Conservation (phyloP, 225 moss, liverwort and hornwort species). For the Marchantia polymorpha region DNA sequence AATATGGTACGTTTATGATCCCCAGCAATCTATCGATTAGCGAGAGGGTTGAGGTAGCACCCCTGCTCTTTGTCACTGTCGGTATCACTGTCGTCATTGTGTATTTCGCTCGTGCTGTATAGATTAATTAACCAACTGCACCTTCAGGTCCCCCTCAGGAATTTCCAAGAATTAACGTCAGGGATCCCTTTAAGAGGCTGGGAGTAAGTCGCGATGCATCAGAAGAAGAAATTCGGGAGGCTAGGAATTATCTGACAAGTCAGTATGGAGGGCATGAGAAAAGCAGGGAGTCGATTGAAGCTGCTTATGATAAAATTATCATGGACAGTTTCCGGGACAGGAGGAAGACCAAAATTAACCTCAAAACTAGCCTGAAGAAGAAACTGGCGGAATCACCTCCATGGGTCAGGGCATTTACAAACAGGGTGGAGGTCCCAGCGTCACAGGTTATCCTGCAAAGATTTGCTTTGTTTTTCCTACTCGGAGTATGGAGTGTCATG, state of each 20-base stretch:
- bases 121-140: not conserved
- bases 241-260: constrained; percentile 60
- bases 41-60: not conserved
- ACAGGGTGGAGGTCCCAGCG: constrained; percentile 70
- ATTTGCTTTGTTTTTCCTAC: constrained; percentile 66
- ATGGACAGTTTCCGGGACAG: constrained; percentile 89
- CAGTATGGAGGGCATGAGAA: constrained; percentile 74
- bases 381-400: constrained; percentile 82
- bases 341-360: constrained; percentile 72
- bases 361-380: constrained; percentile 79
- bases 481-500: constrained; percentile 88
- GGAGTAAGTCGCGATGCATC: constrained; percentile 76
- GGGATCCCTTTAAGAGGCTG: constrained; percentile 79
- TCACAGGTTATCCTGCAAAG: constrained; percentile 62
- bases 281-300: constrained; percentile 80
- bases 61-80: too few species aligned
- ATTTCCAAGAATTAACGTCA: constrained; percentile 68
- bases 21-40: not conserved
- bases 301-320: constrained; percentile 91
- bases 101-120: too few species aligned
- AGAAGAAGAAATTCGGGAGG: constrained; percentile 81
- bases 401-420: constrained; percentile 59
- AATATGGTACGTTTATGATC: constrained; percentile 19
- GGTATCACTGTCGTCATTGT: too few species aligned
- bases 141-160: constrained; percentile 45